A percentile compares a stretch with the other conserved stretches of the same genome.
These are phyloP conservation scores for Aspergillus leporis DNA, from an alignment of 495 filamentous ascomycete species.

Conservation along the genomic window DNA sequence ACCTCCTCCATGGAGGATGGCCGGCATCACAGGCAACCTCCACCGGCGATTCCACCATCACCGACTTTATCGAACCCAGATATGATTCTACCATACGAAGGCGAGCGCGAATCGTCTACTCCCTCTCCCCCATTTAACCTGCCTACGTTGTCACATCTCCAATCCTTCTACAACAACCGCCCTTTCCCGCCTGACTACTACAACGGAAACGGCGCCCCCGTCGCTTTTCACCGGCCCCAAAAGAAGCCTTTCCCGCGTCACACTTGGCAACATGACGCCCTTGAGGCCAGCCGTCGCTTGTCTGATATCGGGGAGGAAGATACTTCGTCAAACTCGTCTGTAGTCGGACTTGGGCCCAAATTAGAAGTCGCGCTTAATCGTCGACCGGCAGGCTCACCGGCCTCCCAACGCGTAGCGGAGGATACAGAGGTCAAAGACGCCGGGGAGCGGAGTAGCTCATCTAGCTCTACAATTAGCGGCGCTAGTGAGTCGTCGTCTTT, in stretches of 20 bases:
- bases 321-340: constrained; percentile 28
- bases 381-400: constrained; percentile 20
- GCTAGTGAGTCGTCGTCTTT: constrained; percentile 31
- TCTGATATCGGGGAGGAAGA: constrained; percentile 73
- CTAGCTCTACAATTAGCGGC: constrained; percentile 43
- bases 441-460: constrained; percentile 35
- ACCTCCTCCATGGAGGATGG: constrained; percentile 15
- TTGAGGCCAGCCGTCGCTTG: constrained; percentile 60
- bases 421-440: constrained; percentile 20
- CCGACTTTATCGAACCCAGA: constrained; percentile 91
- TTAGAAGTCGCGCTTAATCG: constrained; percentile 11
- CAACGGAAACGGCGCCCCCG: constrained; percentile 8
- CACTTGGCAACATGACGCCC: constrained; percentile 51
- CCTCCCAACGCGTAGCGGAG: constrained; percentile 13
- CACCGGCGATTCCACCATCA: constrained; percentile 49
- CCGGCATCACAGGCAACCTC: constrained; percentile 14
- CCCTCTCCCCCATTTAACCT: constrained; percentile 49
- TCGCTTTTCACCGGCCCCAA: constrained; percentile 17
- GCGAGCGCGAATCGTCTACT: constrained; percentile 56
- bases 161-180: constrained; percentile 28
- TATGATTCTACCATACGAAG: constrained; percentile 78
- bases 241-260: constrained; percentile 45
- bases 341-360: constrained; percentile 20
- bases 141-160: constrained; percentile 39
- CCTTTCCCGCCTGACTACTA: constrained; percentile 24